Evolutionary conservation across 306 rosid genomes (phyloP), one percentile per base, ranked within the genome.

Genomic region (Prunus kanzakura): DNA sequence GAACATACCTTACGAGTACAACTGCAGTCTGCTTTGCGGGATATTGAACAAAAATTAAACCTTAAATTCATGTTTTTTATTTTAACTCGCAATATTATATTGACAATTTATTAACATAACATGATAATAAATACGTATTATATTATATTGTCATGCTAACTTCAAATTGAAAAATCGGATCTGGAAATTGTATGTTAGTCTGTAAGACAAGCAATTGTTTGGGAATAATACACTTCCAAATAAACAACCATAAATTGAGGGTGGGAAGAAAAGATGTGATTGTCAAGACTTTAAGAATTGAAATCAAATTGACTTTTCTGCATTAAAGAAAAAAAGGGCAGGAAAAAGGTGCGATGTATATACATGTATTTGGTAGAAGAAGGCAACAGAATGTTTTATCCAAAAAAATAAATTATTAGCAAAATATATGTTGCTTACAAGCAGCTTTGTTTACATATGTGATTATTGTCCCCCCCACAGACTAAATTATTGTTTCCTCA

Each of bases 401-500:
- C 11, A 56, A 41, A 22, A 29, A 18, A 8, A 72, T 38, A 55
- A 35, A 71, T 45, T n/a, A 68, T 67, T 29, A 10, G 45, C 20
- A 63, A n/a, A 8, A 46, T 46, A 23, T 46, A 4, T 23, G 32
- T 11, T 52, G 64, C 32, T 30, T 25, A 12, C 43, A 54, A 19
- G 4, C 20, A 35, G 20, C 13, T 2, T 41, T 20, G 38, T 38
- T 72, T 56, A 8, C 19, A 2, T 30, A 71, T 54, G 49, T 71
- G 75, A 71, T 54, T 32, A 70, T 56, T 3, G 64, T 32, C 74
- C 55, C 6, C 51, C 50, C 35, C 35, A 16, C 11, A n/a, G 32
- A 30, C 1, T 46, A 84, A 82, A 75, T 78, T 5, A 77, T 74
- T 76, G 75, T 71, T 67, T 32, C 64, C 76, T 63, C 56, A 79